Conservation (phyloP, 2,329 filamentous ascomycete species). For the Epichloe bromicola region DNA sequence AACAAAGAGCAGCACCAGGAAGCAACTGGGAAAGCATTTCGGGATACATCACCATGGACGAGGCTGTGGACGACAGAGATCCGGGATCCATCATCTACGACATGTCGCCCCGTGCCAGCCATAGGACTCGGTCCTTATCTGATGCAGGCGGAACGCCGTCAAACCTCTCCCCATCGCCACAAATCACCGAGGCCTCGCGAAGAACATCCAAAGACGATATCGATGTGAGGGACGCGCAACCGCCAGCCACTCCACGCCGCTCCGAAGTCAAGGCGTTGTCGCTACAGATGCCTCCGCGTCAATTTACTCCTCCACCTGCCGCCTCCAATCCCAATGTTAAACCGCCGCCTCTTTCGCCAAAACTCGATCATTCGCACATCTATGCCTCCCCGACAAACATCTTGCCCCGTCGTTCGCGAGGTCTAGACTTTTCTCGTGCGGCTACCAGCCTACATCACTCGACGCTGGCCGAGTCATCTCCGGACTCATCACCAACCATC, state of each 20-base stretch:
- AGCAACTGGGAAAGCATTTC: not conserved
- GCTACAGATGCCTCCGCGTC: slow-evolving; percentile 21
- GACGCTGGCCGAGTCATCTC: slow-evolving; percentile 78
- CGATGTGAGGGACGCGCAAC: slow-evolving; percentile 30
- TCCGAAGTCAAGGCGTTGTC: slow-evolving; percentile 51
- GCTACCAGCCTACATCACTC: slow-evolving; percentile 94
- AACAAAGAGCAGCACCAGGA: not conserved
- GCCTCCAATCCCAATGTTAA: slow-evolving; percentile 29
- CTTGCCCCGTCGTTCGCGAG: slow-evolving; percentile 75
- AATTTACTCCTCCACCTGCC: slow-evolving; percentile 24
- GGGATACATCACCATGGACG: slow-evolving; percentile 12
- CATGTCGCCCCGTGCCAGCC: slow-evolving; percentile 24
- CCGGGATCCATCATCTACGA: slow-evolving; percentile 6
- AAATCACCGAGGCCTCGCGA: slow-evolving; percentile 39
- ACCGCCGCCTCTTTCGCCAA: slow-evolving; percentile 65
- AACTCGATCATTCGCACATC: slow-evolving; percentile 70
- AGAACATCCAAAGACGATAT: slow-evolving; percentile 55
- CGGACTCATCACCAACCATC: slow-evolving; percentile 81
- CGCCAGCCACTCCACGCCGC: slow-evolving; percentile 61
- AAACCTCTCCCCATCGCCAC: slow-evolving; percentile 44
- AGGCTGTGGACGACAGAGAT: slow-evolving; percentile 19
- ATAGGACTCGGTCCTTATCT: slow-evolving; percentile 51
- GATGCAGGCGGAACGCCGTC: slow-evolving; percentile 46
- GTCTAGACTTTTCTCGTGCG: slow-evolving; percentile 84
- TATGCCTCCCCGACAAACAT: slow-evolving; percentile 83